phyloP scores from a whole-genome alignment of 495 filamentous ascomycete species.

The Aspergillus heteromorphus region DNA sequence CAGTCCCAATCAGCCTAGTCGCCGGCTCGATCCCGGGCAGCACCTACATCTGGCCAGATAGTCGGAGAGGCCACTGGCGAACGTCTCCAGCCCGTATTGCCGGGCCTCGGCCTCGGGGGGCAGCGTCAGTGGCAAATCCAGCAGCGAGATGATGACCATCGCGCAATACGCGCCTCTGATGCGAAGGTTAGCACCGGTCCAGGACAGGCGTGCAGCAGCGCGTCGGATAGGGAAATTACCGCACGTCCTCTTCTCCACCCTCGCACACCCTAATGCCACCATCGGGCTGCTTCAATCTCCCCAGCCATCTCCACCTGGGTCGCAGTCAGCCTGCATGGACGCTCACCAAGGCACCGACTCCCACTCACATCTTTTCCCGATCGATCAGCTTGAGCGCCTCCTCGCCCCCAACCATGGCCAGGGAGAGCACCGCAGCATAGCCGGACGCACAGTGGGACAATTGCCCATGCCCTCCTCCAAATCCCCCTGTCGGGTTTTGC shows the following conservation, averaged over 20 bases:
- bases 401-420: conserved; percentile 70
- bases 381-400: conserved; percentile 72
- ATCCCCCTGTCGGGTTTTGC: conserved; percentile 81
- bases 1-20: conserved; percentile 9
- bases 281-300: conserved; percentile 71
- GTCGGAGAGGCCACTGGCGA: conserved; percentile 65
- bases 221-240: conserved; percentile 43
- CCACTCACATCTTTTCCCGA: conserved; percentile 65
- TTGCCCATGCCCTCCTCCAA: conserved; percentile 92
- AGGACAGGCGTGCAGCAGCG: background rate
- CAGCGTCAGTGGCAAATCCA: conserved; percentile 76
- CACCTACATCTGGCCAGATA: conserved; percentile 76
- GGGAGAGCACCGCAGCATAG: conserved; percentile 74
- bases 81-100: conserved; percentile 37
- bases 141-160: conserved; percentile 70
- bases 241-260: conserved; percentile 86
- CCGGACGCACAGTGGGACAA: conserved; percentile 79
- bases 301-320: conserved; percentile 75
- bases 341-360: background rate
- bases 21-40: too few species aligned
- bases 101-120: conserved; percentile 55
- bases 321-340: conserved; percentile 16
- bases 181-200: conserved; percentile 12
- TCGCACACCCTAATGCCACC: conserved; percentile 78
- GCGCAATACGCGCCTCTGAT: conserved; percentile 84